Percentiles rank a stretch among this genome's conserved stretches.
Evolutionary conservation across 2,329 filamentous ascomycete species (phyloP).

Genomic region (Aspergillus novofumigatus): DNA sequence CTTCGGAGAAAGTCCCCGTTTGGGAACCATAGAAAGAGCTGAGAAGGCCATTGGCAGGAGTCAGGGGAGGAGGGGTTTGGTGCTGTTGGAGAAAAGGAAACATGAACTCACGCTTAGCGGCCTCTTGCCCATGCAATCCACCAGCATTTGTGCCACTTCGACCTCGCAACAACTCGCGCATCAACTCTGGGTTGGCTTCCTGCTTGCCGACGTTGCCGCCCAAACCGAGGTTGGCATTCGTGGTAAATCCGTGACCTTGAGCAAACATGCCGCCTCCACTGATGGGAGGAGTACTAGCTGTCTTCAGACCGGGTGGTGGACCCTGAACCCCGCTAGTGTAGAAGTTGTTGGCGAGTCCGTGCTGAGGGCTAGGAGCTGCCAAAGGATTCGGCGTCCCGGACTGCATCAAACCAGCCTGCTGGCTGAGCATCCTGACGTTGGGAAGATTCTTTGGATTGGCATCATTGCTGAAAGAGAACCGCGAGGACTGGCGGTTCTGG

Average conservation of each 20-base stretch:
- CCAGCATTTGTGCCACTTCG: constrained; percentile 56
- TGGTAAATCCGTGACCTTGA: constrained; percentile 77
- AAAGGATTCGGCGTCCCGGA: constrained; percentile 36
- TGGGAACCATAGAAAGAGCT: constrained; percentile 86
- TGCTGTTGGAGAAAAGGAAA: constrained; percentile 88
- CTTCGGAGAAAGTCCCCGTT: constrained; percentile 83
- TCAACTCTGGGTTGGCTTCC: constrained; percentile 68
- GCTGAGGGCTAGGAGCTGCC: constrained; percentile 35
- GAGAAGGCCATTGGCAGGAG: constrained; percentile 85
- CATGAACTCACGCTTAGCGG: constrained; percentile 97
- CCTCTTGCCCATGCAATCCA: constrained; percentile 71
- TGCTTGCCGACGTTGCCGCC: constrained; percentile 60
- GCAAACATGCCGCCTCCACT: constrained; percentile 78
- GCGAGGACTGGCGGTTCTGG: constrained; percentile 77
- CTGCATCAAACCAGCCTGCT: constrained; percentile 44
- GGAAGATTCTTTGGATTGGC: constrained; percentile 49
- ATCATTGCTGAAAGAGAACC: constrained; percentile 85
- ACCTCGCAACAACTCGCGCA: constrained; percentile 76
- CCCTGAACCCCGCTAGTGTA: constrained; percentile 84
- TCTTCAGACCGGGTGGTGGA: constrained; percentile 91
- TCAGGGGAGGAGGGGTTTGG: constrained; percentile 83
- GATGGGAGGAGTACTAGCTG: constrained; percentile 86
- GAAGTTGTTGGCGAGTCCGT: constrained; percentile 59
- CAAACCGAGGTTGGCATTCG: constrained; percentile 59
- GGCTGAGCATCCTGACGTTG: constrained; percentile 54